A percentile compares a stretch with the other conserved stretches of the same genome.
Evolutionary conservation across 2,329 filamentous ascomycete species (phyloP).

Genomic region (Podosphaera leucotricha): DNA sequence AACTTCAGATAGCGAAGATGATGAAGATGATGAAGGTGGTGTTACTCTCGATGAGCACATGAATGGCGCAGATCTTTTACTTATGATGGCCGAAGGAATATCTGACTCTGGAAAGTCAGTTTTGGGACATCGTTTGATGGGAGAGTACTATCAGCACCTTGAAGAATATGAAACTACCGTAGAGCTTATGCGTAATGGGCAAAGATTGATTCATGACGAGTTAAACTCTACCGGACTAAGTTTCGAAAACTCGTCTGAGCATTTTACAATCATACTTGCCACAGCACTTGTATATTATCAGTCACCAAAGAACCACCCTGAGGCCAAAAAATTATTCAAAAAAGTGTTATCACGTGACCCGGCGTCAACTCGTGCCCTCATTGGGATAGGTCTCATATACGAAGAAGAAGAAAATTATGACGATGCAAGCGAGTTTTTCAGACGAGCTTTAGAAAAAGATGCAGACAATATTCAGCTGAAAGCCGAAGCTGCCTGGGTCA

Average conservation of each 20-base stretch:
- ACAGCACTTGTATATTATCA: constrained; percentile 84
- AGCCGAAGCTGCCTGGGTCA: constrained; percentile 81
- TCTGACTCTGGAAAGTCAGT: constrained; percentile 40
- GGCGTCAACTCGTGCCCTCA: constrained; percentile 55
- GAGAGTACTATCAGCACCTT: constrained; percentile 59
- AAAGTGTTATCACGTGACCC: constrained; percentile 53
- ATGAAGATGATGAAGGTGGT: constrained; percentile 30
- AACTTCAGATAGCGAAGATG: constrained; percentile 26
- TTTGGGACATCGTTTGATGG: constrained; percentile 62
- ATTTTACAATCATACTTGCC: constrained; percentile 52
- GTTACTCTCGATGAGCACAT: constrained; percentile 31
- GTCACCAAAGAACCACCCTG: constrained; percentile 66
- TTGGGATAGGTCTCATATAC: constrained; percentile 75
- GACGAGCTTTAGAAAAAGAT: constrained; percentile 51
- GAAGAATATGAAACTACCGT: constrained; percentile 70
- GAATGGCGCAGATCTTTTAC: constrained; percentile 53
- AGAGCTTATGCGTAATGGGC: constrained; percentile 54
- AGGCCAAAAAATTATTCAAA: constrained; percentile 72
- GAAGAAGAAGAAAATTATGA: constrained; percentile 82
- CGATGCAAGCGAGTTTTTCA: constrained; percentile 59
- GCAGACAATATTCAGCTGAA: constrained; percentile 52
- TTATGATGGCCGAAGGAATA: constrained; percentile 59
- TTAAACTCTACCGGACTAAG: constrained; percentile 41
- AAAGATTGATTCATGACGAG: constrained; percentile 35
- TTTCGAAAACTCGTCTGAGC: constrained; percentile 47